Base-by-base conservation (phyloP, 306 rosid genomes). In the Pterocarpus santalinus region DNA sequence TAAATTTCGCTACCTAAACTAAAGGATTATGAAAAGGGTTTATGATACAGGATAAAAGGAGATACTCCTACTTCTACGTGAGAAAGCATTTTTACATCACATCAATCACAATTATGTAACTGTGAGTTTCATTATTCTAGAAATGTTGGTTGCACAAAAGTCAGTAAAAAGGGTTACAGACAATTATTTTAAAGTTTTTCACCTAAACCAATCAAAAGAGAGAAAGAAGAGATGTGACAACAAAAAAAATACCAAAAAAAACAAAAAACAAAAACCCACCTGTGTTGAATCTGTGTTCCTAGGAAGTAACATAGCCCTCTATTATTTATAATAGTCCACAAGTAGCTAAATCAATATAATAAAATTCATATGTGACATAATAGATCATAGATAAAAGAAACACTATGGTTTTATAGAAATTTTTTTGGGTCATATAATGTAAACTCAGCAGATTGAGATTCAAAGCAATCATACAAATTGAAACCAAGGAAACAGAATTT, bases 401-500 rank as follows among this genome's bases (percentile, higher is more conserved):
- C 10, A 7, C 16, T 15, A 47, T 15, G 32, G 30, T 64, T 62
- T 17, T 7, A 33, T 32, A n/a, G 43, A 76, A 69, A 60, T 17
- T 14, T 8, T 34, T 75, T 55, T 35, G 12, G 39, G 75, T 14
- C 66, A 11, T 43, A 65, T 57, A 44, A 65, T 70, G 62, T 43
- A 47, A 17, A 61, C 69, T 44, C 8, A 79, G 80, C 36, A 52
- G 12, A 74, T 22, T 15, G 69, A 73, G 41, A 46, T 22, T 65
- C 81, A 52, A 77, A 64, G 17, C 69, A 84, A 68, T 36, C 34
- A 73, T 8, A 69, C 65, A 70, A 80, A 65, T 22, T 47, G 58
- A 53, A 52, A 76, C 63, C 80, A 79, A 79, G 63, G 46, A 46
- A 75, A 57, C 80, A 32, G 65, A 85, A 79, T 47, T 58, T 51